A percentile compares a stretch with the other conserved stretches of the same genome.
Conservation (phyloP, 228 moss, liverwort and hornwort genomes). For the Sphagnum magellanicum region DNA sequence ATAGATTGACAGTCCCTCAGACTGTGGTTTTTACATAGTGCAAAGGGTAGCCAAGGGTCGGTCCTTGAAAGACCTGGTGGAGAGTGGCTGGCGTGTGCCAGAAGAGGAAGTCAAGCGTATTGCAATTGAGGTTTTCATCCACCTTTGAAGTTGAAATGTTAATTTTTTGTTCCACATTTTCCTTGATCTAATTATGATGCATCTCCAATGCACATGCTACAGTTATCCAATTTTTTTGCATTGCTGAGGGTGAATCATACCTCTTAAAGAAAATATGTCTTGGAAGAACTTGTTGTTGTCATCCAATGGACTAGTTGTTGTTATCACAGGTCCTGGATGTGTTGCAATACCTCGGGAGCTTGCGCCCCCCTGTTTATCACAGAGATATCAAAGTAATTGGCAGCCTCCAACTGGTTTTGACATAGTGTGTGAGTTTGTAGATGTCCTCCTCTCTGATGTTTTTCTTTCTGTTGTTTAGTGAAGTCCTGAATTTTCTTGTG, state of each 20-base stretch:
- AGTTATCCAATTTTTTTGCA: neutral
- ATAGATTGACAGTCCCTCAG: conserved; percentile 62
- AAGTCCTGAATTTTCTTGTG: neutral
- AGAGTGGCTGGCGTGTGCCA: conserved; percentile 68
- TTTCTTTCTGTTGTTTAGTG: neutral
- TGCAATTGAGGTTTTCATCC: conserved; percentile 50
- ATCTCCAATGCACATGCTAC: neutral
- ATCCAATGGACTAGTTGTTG: neutral
- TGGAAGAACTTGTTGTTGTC: no score
- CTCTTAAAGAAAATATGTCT: no score
- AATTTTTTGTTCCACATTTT: neutral
- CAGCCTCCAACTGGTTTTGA: neutral
- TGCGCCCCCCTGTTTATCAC: conserved; percentile 90
- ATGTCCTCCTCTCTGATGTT: neutral
- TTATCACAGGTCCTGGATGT: conserved; percentile 53
- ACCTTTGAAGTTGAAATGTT: neutral
- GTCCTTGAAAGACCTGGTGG: conserved; percentile 57
- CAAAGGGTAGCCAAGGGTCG: conserved; percentile 81
- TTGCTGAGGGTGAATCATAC: neutral
- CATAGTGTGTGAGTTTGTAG: neutral
- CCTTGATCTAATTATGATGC: neutral
- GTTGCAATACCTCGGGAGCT: conserved; percentile 72
- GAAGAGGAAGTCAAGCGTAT: conserved; percentile 70
- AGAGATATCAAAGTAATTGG: conserved; percentile 75
- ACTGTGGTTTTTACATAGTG: conserved; percentile 81